Conservation (phyloP, 768 basidiomycete genomes). For the Psilocybe subaeruginosa region DNA sequence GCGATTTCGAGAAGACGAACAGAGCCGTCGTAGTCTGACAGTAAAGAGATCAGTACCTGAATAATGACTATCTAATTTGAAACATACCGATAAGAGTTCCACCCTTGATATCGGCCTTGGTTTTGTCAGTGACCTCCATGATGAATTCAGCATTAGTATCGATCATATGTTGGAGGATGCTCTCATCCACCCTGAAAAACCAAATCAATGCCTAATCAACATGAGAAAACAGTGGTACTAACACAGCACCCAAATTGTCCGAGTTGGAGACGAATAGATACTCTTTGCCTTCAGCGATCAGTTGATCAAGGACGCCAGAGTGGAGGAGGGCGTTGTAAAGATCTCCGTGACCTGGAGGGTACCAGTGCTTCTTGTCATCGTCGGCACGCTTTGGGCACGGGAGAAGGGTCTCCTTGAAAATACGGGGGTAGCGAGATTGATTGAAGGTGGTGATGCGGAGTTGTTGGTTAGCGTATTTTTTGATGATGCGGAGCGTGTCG, state of each 20-base stretch:
- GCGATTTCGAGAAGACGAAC: slow-evolving; percentile 92
- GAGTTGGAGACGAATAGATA: slow-evolving; percentile 98
- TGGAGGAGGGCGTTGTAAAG: slow-evolving; percentile 91
- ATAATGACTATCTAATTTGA: not conserved
- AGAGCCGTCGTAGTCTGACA: slow-evolving; percentile 77
- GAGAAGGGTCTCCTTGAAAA: slow-evolving; percentile 86
- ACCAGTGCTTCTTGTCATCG: slow-evolving; percentile 92
- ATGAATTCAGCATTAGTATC: slow-evolving; percentile 82
- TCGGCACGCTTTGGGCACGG: slow-evolving; percentile 79
- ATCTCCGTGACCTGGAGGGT: slow-evolving; percentile 97
- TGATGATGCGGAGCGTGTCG: slow-evolving; percentile 94
- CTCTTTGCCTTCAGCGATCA: slow-evolving; percentile 91
- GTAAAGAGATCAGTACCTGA: not conserved
- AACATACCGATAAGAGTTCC: slow-evolving; percentile 75
- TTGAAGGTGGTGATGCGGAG: slow-evolving; percentile 92
- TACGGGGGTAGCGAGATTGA: slow-evolving; percentile 93
- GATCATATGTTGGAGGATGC: slow-evolving; percentile 87
- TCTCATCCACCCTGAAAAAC: slow-evolving; percentile 68
- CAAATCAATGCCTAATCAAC: slow-evolving; percentile 5
- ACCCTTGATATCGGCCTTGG: slow-evolving; percentile 82
- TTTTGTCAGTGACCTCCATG: slow-evolving; percentile 98
- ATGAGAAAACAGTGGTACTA: slow-evolving; percentile 28
- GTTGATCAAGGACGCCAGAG: slow-evolving; percentile 88
- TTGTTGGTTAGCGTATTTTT: slow-evolving; percentile 95
- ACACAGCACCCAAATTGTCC: slow-evolving; percentile 94